Base-by-base conservation (phyloP, 1,284 basidiomycete species). In the Austroboletus novae-zelandiae region DNA sequence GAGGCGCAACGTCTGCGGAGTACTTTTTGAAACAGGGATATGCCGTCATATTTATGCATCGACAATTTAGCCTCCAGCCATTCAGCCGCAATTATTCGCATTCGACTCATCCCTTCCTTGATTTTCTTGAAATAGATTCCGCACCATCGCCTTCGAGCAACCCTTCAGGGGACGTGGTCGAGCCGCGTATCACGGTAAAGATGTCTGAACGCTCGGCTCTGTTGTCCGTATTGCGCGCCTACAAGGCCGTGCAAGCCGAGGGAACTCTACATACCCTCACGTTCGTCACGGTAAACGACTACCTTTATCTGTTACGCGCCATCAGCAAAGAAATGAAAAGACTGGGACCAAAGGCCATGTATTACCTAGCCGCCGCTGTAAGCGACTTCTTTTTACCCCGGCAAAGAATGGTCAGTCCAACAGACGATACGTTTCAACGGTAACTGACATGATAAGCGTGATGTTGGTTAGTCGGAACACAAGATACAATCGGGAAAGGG, bases 401-500 rank as follows among this genome's bases (percentile, higher is more conserved):
- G 45, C 89, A 95, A 63, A 88, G 83, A 62, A 84, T 98, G 79
- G 94, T 93, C 58, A 56, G 84, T 56, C 17, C 5, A 34, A 11
- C 18, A 5, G 1, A 36, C n/a, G 23, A 10, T 18, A 8, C n/a
- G 10, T 39, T 15, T 45, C 2, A 3, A 34, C 1, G 25, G 20
- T 44, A 18, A 10, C 45, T 54, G 5, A 0, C 52, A 40, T 76
- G 36, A 20, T 20, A 51, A 25, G 20, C 40, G n/a, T 43, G 35
- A 29, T 51, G 43, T 40, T 11, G 43, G 35, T 42, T 29, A 97
- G 93, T 90, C 93, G 2, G 92, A 94, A 71, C 96, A 99, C 75
- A 99, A 99, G 74, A 98, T 99, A 41, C 96, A 99, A 67, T 97
- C 93, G 0, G 90, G 90, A 18, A 94, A 96, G 67, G 94, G 94